Evolutionary conservation across 495 filamentous ascomycete genomes (phyloP).

Genomic region (Platismatia glauca): DNA sequence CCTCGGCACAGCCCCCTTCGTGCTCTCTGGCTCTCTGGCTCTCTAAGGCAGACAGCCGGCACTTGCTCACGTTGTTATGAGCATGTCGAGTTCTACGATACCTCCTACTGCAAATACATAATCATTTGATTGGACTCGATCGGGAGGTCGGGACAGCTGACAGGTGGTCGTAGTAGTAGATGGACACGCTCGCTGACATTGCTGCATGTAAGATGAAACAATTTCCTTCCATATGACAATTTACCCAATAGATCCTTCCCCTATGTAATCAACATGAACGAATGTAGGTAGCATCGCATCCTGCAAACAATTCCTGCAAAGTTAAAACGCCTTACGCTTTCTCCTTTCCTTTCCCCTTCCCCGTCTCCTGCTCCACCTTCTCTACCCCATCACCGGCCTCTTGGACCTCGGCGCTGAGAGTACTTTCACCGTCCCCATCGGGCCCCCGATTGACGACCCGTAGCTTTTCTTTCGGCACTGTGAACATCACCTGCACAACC

Average conservation of each 20-base stretch:
- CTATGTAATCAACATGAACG: conserved; percentile 9
- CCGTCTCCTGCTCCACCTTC: conserved; percentile 19
- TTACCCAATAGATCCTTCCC: background rate
- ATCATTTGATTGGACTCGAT: background rate
- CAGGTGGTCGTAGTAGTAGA: background rate
- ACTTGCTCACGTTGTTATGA: background rate
- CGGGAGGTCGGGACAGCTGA: background rate
- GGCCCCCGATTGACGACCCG: conserved; percentile 71
- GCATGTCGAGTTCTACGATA: background rate
- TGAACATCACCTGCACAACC: conserved; percentile 89
- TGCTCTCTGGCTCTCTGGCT: background rate
- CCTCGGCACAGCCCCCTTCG: conserved; percentile 12
- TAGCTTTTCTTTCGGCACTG: conserved; percentile 74
- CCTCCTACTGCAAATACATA: too few relatives aligned
- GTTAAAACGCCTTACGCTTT: conserved; percentile 6
- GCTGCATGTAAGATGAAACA: background rate
- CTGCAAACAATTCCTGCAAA: background rate
- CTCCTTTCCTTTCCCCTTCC: conserved; percentile 24
- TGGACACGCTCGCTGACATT: conserved; percentile 4
- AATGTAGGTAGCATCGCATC: background rate
- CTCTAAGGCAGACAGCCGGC: conserved; percentile 9
- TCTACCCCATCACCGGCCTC: conserved; percentile 22
- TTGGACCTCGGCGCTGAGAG: conserved; percentile 26
- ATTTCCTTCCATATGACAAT: background rate
- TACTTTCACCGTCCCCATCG: conserved; percentile 41